Percentiles rank a stretch among this genome's conserved stretches.
phyloP scores from a whole-genome alignment of 148 eudicot species.

The Rhododendron ovatum region DNA sequence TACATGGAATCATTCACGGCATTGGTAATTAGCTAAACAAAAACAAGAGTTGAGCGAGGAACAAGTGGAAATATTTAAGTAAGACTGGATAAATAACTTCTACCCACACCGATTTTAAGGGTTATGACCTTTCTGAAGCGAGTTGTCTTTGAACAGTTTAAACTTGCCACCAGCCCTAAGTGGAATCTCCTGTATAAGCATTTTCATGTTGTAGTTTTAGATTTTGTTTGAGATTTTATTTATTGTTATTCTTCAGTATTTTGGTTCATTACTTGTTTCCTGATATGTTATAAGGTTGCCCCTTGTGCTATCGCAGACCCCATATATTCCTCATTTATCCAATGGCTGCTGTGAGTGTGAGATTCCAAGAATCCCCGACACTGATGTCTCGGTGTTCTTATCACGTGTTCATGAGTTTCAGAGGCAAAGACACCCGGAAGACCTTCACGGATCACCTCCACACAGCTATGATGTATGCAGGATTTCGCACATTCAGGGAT shows the following conservation, averaged over 20 bases:
- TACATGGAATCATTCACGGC: background rate
- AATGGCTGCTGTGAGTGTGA: background rate
- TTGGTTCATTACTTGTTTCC: background rate
- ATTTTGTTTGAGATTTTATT: background rate
- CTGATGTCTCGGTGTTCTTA: too few relatives aligned
- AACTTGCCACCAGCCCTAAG: background rate
- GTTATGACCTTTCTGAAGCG: background rate
- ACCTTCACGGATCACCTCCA: too few relatives aligned
- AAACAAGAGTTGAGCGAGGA: background rate
- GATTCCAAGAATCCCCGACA: background rate
- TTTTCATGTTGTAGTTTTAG: background rate
- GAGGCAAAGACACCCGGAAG: too few relatives aligned
- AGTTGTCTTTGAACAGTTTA: background rate
- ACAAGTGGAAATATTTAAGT: background rate
- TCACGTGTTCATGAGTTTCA: too few relatives aligned
- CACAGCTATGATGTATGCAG: too few relatives aligned
- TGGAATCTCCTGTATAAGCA: background rate
- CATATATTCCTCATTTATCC: background rate
- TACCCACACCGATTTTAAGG: background rate
- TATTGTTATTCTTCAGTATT: background rate
- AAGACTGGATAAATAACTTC: background rate
- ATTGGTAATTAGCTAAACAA: background rate
- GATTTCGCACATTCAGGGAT: too few relatives aligned
- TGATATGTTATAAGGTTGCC: background rate
- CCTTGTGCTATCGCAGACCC: background rate